A percentile compares a stretch with the other conserved stretches of the same genome.
Evolutionary conservation across 495 filamentous ascomycete species (phyloP).

Genomic region (Lasiosphaeris hirsuta): DNA sequence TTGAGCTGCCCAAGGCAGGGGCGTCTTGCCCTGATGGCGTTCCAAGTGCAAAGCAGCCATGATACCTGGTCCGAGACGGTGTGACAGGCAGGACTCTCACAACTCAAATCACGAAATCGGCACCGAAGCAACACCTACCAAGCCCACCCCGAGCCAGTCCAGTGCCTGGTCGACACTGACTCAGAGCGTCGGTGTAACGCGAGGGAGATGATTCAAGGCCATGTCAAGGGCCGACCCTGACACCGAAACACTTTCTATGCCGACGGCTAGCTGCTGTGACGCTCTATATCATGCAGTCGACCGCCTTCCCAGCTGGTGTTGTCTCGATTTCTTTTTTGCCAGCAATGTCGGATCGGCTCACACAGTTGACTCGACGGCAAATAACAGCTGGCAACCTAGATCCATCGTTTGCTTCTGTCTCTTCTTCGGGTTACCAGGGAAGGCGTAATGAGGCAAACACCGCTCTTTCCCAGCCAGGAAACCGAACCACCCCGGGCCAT

Average conservation of each 20-base stretch:
- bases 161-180: neutral
- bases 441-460: neutral
- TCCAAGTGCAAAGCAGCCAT: too few relatives aligned
- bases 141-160: too few relatives aligned
- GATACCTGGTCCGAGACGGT: too few relatives aligned
- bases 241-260: conserved; percentile 3
- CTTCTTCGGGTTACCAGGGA: neutral
- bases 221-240: conserved; percentile 12
- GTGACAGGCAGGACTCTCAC: too few relatives aligned
- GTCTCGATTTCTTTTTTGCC: neutral
- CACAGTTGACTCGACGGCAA: too few relatives aligned
- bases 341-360: too few relatives aligned
- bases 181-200: neutral
- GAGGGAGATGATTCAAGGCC: conserved; percentile 4
- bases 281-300: conserved; percentile 11
- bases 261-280: conserved; percentile 4
- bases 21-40: too few relatives aligned
- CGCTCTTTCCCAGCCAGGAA: neutral
- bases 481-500: neutral
- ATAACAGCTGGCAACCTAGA: neutral
- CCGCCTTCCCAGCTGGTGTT: neutral
- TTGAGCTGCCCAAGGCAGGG: too few relatives aligned
- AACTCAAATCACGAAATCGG: too few relatives aligned
- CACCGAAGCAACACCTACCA: too few relatives aligned
- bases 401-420: too few relatives aligned